Evolutionary conservation across 257 asterid genomes (phyloP).

Genomic region (Solanum paucissectum): DNA sequence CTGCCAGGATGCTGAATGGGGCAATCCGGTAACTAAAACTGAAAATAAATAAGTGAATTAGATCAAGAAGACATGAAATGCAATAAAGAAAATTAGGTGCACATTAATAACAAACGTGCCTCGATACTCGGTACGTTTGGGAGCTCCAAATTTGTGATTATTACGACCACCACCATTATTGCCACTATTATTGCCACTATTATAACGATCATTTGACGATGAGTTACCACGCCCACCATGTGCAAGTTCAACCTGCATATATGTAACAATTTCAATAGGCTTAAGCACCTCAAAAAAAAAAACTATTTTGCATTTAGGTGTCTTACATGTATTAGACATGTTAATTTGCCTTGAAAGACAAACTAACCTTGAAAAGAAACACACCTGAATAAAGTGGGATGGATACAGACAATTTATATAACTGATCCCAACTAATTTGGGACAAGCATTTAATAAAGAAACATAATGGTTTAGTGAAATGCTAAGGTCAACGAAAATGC

Average conservation of each 20-base stretch:
- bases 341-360: not conserved
- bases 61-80: not conserved
- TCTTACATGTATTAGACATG: not conserved
- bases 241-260: constrained; percentile 79
- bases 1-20: constrained; percentile 99
- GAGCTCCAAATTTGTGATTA: constrained; percentile 87
- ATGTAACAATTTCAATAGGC: not conserved
- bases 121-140: constrained; percentile 84
- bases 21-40: constrained; percentile 84
- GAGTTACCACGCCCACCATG: constrained; percentile 97
- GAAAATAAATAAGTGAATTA: constrained; percentile 8
- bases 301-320: not conserved
- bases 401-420: not conserved
- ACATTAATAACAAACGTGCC: constrained; percentile 19
- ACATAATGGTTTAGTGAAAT: not conserved
- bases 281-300: not conserved
- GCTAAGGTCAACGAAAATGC: not conserved
- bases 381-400: not conserved
- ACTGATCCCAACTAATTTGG: not conserved
- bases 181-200: constrained; percentile 27
- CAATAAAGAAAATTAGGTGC: not conserved
- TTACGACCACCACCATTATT: constrained; percentile 37
- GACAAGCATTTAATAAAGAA: not conserved
- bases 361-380: not conserved
- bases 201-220: constrained; percentile 60